Base-by-base conservation (phyloP, 352 stramenopile species). In the Phytophthora macrochlamydospora region DNA sequence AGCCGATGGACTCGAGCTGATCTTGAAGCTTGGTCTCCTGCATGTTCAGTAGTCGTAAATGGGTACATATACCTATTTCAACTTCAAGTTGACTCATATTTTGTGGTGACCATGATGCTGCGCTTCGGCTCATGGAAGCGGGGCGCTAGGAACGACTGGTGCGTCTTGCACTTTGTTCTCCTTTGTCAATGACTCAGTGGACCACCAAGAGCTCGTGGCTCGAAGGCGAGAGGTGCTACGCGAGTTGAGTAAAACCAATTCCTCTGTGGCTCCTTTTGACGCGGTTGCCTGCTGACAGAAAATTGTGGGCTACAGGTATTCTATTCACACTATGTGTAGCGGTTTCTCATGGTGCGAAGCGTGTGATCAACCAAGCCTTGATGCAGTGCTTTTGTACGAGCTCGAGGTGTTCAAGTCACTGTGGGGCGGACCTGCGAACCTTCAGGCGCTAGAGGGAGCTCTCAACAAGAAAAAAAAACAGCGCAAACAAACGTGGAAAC, bases 361-460 rank as follows among this genome's bases (percentile, higher is more conserved):
- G 75, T 31, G 78, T 91, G n/a, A 82, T 94, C 44, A 85, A 85
- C 28, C 77, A 70, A 85, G 69, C 54, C 60, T 92, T 7, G 73
- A 90, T 46, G 73, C 80, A 31, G 67, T 91, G 29, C 67, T 90
- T 14, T 79, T 70, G 28, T 85, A 79, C 40, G 86, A 94, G 50
- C 83, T 89, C 30, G 65, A 73, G 12, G 71, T 92, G 4, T 94
- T 94, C 60, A 80, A 73, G 37, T 76, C 73, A 9, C 68, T 94
- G 13, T 94, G 86, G 86, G 86, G 84, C 14, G 86, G 86, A 7
- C 83, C 84, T n/a, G 75, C 81, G 13, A 94, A 94, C 57, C 63
- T 92, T 8, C 67, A 80, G n/a, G 86, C 86, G 1, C 68, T 94
- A 3, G 75, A 89, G 49, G 64, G 59, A 40, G 71, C 76, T 48